A percentile compares a stretch with the other conserved stretches of the same genome.
Evolutionary conservation across 257 asterid genomes (phyloP).

Genomic region (Penstemon davidsonii): DNA sequence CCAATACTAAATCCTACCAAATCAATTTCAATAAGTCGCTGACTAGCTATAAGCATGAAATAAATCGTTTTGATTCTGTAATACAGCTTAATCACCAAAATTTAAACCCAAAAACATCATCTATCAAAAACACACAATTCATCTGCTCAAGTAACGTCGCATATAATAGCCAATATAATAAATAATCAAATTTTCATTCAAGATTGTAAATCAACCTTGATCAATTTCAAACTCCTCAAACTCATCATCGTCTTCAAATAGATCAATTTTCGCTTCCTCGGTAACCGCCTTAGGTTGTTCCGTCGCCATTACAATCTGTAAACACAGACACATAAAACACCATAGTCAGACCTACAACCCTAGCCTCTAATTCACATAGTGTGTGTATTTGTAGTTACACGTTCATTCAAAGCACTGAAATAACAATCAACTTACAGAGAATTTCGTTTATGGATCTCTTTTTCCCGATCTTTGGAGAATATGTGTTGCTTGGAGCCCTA

Average conservation of each 20-base stretch:
- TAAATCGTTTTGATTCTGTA: neutral
- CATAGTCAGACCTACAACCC: slow-evolving; percentile 8
- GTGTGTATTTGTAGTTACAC: neutral
- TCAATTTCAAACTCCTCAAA: slow-evolving; percentile 81
- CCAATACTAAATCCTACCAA: neutral
- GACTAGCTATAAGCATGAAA: neutral
- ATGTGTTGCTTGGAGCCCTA: neutral
- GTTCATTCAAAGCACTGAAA: neutral
- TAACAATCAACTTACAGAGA: slow-evolving; percentile 25
- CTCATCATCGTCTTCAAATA: slow-evolving; percentile 86
- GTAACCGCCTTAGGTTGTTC: slow-evolving; percentile 66
- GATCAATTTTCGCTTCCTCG: slow-evolving; percentile 72
- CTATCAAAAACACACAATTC: neutral
- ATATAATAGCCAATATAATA: neutral
- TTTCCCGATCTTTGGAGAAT: slow-evolving; percentile 18
- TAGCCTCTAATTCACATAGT: slow-evolving; percentile 6
- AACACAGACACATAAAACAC: slow-evolving; percentile 1
- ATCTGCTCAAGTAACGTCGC: neutral
- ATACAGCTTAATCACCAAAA: too few relatives aligned
- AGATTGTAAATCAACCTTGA: slow-evolving; percentile 39
- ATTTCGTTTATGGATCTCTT: slow-evolving; percentile 9
- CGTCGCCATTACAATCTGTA: slow-evolving; percentile 53
- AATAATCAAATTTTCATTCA: too few relatives aligned
- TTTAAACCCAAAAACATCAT: neutral
- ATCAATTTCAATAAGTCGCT: neutral